phyloP scores from a whole-genome alignment of 352 stramenopile species.

The Phytophthora nicotianae region DNA sequence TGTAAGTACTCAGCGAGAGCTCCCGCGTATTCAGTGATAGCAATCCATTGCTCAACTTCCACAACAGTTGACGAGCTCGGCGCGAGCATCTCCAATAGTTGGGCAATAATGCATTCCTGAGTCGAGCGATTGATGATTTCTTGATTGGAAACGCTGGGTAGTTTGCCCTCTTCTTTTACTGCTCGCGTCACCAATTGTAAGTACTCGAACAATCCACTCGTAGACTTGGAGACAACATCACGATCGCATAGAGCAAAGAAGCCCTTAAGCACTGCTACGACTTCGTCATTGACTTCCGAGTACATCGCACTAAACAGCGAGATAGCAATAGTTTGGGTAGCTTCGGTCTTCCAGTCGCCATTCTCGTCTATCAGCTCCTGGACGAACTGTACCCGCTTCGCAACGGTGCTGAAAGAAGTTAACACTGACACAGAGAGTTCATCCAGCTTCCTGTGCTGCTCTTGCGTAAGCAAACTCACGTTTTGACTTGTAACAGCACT shows the following conservation, averaged over 20 bases:
- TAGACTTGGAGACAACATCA: slow-evolving; percentile 8
- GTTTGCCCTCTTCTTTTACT: slow-evolving; percentile 18
- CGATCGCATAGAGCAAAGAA: slow-evolving; percentile 33
- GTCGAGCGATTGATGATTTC: slow-evolving; percentile 36
- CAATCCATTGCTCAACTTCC: slow-evolving; percentile 48
- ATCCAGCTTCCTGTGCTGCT: slow-evolving; percentile 41
- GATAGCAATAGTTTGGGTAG: slow-evolving; percentile 32
- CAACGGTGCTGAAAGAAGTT: slow-evolving; percentile 25
- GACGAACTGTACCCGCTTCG: slow-evolving; percentile 16
- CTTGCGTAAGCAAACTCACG: slow-evolving; percentile 20
- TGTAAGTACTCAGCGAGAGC: slow-evolving; percentile 35
- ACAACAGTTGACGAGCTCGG: slow-evolving; percentile 41
- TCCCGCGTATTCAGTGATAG: slow-evolving; percentile 43
- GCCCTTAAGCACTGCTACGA: slow-evolving; percentile 13
- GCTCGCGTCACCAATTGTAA: slow-evolving; percentile 24
- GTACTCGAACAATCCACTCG: slow-evolving; percentile 35
- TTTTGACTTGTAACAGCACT: slow-evolving; percentile 13
- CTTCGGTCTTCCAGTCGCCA: slow-evolving; percentile 32
- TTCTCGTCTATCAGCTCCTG: slow-evolving; percentile 24
- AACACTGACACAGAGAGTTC: slow-evolving; percentile 28
- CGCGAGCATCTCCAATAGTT: slow-evolving; percentile 39
- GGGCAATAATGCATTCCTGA: slow-evolving; percentile 35
- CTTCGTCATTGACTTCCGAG: slow-evolving; percentile 19
- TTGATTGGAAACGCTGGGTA: slow-evolving; percentile 11
- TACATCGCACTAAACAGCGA: slow-evolving; percentile 24